phyloP scores from a whole-genome alignment of 345 rosid genomes.

The Citrus reticulata region DNA sequence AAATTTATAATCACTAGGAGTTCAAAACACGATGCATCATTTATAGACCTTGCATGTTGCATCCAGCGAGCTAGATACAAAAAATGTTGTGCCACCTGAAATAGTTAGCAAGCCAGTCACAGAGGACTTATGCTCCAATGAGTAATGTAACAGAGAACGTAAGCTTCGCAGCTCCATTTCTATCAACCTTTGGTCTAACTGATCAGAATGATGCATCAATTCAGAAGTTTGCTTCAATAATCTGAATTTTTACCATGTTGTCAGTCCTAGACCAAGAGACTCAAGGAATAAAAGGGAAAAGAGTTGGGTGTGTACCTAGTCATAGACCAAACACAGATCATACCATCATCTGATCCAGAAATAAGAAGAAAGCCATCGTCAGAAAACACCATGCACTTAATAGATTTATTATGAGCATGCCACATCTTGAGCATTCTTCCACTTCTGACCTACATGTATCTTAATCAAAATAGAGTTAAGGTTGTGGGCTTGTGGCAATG shows the following conservation, averaged over 20 bases:
- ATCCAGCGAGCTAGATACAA: constrained; percentile 54
- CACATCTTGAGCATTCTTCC: constrained; percentile 48
- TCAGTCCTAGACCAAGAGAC: neutral
- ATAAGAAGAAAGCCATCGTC: constrained; percentile 44
- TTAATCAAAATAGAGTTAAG: constrained; percentile 3
- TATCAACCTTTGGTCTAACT: constrained; percentile 26
- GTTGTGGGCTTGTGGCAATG: no score
- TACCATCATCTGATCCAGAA: constrained; percentile 49
- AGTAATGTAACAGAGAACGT: constrained; percentile 29
- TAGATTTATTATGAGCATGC: constrained; percentile 39
- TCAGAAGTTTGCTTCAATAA: neutral
- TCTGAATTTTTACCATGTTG: neutral
- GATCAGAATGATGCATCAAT: constrained; percentile 15
- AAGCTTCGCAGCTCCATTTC: constrained; percentile 28
- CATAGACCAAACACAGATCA: constrained; percentile 43
- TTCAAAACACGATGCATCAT: neutral
- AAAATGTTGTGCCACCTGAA: constrained; percentile 21
- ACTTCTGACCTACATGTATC: constrained; percentile 30
- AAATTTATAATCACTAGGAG: neutral
- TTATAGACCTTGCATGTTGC: constrained; percentile 45
- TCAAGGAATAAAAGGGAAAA: neutral
- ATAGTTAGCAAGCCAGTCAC: constrained; percentile 36
- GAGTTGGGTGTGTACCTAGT: constrained; percentile 31
- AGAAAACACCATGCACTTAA: constrained; percentile 44
- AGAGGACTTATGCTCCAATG: constrained; percentile 38